Base-by-base conservation (phyloP, 208 protist genomes). In the Trypanosoma vivax region DNA sequence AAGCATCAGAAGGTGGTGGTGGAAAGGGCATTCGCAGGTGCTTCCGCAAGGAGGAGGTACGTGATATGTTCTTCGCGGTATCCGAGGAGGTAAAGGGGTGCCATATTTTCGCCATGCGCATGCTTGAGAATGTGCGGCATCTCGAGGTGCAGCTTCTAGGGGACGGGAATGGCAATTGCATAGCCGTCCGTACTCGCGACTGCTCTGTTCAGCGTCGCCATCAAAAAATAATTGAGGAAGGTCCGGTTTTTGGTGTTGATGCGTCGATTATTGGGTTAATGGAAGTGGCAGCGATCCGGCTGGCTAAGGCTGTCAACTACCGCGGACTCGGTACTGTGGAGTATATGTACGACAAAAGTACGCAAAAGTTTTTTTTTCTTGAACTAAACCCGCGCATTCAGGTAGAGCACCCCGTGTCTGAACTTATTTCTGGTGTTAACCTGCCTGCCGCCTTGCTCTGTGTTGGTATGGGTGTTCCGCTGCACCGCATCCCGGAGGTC, bases 171-270 rank as follows among this genome's bases (percentile, higher is more conserved):
- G 93, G 94, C 31, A 82, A 98, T 57, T 96, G 82, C 55, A 96
- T 96, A 25, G 76, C 95, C 13, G 80, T 99, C 1, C 88, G 83
- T 63, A 97, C 94, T 13, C 86, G 97, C 33, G 97, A 99, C 76
- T 99, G 97, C 80, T 98, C 95, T 10, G 96, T 98, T n/a, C 97
- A 99, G 75, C 80, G 97, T 19, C 88, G 97, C 33, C 96, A 98
- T 60, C 97, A 99, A 70, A 98, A 98, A 72, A 97, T 98, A 57
- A 96, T 99, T 60, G 96, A 99, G 59, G 95, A 99, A 61, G 97
- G 96, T 10, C 97, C 97, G 18, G 92, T 88, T 0, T 78, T 90
- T 46, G 79, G 78, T 11, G 92, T 94, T 7, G 49, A 80, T n/a
- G 68, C 70, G 7, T 66, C 83, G 6, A 73, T 90, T 38, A 86